Base-by-base conservation (phyloP, 1,139 yeast genomes). In the Geotrichum armillariae region DNA sequence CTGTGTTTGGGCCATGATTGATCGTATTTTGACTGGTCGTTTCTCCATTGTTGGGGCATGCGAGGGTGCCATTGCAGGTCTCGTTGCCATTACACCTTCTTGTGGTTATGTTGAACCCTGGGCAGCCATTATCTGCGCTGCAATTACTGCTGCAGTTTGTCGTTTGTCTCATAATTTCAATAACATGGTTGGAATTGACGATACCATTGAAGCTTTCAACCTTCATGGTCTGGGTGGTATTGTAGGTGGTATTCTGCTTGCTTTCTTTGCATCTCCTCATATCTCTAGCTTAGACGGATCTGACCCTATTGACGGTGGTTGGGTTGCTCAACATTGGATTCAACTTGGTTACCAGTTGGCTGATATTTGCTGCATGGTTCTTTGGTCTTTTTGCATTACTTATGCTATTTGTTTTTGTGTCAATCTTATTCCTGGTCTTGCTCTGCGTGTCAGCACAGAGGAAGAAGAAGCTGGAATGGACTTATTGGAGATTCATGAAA, bases 161-260 rank as follows among this genome's bases (percentile, higher is more conserved):
- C 90, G 91, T 74, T 87, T 87, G 64, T 75, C 96, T 50, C 91
- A 97, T 50, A 86, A 89, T 63, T 71, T 93, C 67, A 93, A 93
- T 70, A 88, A 86, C 66, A 69, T 88, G 55, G 73, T 85, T 49
- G 77, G 78, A 54, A 91, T 90, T 52, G 98, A 93, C 67, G 99
- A 93, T 70, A 83, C 96, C 3, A 75, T 93, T 62, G 98, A 93
- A 83, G 85, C 91, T 46, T 78, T 93, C 66, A 98, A 98, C 23
- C 98, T 91, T 80, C 99, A 93, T 83, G 98, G 96, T 49, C 78
- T 93, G 62, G 98, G 98, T 0, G 99, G 99, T 36, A 77, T 90
- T 45, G 78, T 93, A 45, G 98, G 99, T 0, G 76, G 91, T 43
- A 55, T 93, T 14, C 89, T 89, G 71, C 90, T 90, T 66, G 97